A percentile compares a stretch with the other conserved stretches of the same genome.
Evolutionary conservation across 2,329 filamentous ascomycete species (phyloP).

Genomic region (Lasiodiplodia hormozganensis): DNA sequence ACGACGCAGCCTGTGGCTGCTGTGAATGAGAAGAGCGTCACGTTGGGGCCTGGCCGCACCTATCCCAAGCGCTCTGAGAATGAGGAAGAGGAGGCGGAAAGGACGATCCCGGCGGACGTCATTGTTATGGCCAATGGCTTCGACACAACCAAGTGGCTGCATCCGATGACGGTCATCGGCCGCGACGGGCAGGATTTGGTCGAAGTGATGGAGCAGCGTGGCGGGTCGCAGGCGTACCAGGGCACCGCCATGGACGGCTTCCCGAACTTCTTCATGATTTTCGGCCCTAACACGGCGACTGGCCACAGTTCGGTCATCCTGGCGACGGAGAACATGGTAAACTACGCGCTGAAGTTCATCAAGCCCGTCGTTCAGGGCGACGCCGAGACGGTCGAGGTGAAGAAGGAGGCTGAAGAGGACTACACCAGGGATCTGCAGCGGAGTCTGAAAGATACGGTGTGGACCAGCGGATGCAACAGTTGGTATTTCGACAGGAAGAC

Average conservation of each 20-base stretch:
- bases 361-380: conserved; percentile 59
- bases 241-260: conserved; percentile 65
- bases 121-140: conserved; percentile 70
- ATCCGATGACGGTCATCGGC: conserved; percentile 61
- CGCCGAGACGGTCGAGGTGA: conserved; percentile 56
- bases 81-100: conserved; percentile 35
- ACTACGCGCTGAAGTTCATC: conserved; percentile 66
- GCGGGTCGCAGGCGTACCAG: conserved; percentile 69
- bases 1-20: conserved; percentile 59
- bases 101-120: conserved; percentile 63
- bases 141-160: conserved; percentile 61
- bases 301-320: conserved; percentile 68
- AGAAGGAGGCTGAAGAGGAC: conserved; percentile 53
- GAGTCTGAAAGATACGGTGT: conserved; percentile 55
- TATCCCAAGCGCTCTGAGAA: conserved; percentile 47
- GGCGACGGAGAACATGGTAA: conserved; percentile 66
- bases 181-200: conserved; percentile 57
- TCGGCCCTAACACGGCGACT: conserved; percentile 68
- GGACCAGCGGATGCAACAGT: conserved; percentile 52
- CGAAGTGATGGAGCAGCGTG: conserved; percentile 64
- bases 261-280: conserved; percentile 70
- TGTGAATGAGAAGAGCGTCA: conserved; percentile 58
- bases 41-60: conserved; percentile 57
- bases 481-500: conserved; percentile 57
- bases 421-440: conserved; percentile 58